These are phyloP conservation scores for Lipomyces yamadae DNA, from an alignment of 805 yeast genomes.

Conservation along the genomic window DNA sequence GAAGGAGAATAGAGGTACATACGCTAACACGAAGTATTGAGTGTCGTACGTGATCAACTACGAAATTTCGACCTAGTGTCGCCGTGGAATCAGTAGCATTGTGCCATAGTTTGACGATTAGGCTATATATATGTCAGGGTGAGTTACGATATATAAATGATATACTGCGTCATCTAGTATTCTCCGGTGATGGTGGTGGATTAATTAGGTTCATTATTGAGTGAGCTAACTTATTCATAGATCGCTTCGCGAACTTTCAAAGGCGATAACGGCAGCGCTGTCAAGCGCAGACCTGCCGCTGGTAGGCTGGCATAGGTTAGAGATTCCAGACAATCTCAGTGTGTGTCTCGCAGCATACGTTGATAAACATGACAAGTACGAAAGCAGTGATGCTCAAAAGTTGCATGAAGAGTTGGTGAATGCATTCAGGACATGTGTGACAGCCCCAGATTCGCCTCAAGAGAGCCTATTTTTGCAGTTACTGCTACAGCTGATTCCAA, in stretches of 20 bases:
- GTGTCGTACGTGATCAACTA: background rate
- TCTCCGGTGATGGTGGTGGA: background rate
- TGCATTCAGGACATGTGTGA: slow-evolving; percentile 38
- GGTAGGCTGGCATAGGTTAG: slow-evolving; percentile 23
- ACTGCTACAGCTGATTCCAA: slow-evolving; percentile 43
- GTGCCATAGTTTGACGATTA: background rate
- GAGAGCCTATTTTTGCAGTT: slow-evolving; percentile 43
- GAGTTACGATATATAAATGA: background rate
- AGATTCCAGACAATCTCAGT: slow-evolving; percentile 23
- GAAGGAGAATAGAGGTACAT: background rate
- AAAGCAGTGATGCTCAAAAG: slow-evolving; percentile 39
- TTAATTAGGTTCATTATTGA: background rate
- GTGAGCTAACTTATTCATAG: slow-evolving; percentile 10
- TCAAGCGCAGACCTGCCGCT: slow-evolving; percentile 11
- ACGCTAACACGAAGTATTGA: background rate
- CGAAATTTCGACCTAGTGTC: background rate
- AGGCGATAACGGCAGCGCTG: slow-evolving; percentile 28
- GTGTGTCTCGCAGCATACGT: slow-evolving; percentile 24
- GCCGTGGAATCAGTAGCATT: background rate
- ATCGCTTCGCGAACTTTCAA: slow-evolving; percentile 33
- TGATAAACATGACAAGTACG: slow-evolving; percentile 33
- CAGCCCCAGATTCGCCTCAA: slow-evolving; percentile 30
- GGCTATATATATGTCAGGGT: background rate
- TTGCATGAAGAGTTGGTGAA: slow-evolving; percentile 47
- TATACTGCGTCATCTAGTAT: background rate